Evolutionary conservation across 2,329 filamentous ascomycete species (phyloP), one percentile per base, ranked within the genome.

Genomic region (Hypoxylon sp.): DNA sequence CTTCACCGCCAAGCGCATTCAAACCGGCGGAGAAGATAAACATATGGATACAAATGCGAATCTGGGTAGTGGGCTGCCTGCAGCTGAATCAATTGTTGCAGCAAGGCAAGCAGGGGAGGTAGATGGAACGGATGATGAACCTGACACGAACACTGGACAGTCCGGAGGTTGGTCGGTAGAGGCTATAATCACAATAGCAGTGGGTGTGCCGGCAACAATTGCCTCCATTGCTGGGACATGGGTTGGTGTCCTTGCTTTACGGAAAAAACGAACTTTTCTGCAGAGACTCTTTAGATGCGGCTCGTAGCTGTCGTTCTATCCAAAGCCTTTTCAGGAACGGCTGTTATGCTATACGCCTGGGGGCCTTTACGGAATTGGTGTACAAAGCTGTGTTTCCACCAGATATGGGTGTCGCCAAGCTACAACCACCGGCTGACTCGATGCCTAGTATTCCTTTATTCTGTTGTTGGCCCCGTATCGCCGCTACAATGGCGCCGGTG

Each of bases 131-230:
- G 3, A 22, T 7, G 4, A 7, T 1, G 40, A 4, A 7, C 3
- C n/a, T 2, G 7, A 11, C 17, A 4, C 17, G 13, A n/a, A 10
- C 3, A n/a, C 8, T 22, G 40, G n/a, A 44, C 40, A 22, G 17
- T 11, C 40, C 10, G 40, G n/a, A 20, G 10, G 8, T 1, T 40
- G 33, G 11, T 14, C 30, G 4, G 10, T 14, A 17, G 27, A 54
- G 13, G 20, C 30, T 17, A 54, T 40, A 11, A 54, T 54, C n/a
- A 31, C 37, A 13, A 44, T 57, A 25, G 54, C 40, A 14, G 25
- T 57, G 25, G 54, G 54, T 3, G 22, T 57, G 17, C 54, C 54
- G 22, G 54, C 20, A 10, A 17, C 37, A 13, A 17, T 57, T 6
- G 37, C 37, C 17, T 37, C n/a, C 2, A 22, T 57, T 13, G 3